Base-by-base conservation (phyloP, 345 rosid species). In the Arabis hirsuta region DNA sequence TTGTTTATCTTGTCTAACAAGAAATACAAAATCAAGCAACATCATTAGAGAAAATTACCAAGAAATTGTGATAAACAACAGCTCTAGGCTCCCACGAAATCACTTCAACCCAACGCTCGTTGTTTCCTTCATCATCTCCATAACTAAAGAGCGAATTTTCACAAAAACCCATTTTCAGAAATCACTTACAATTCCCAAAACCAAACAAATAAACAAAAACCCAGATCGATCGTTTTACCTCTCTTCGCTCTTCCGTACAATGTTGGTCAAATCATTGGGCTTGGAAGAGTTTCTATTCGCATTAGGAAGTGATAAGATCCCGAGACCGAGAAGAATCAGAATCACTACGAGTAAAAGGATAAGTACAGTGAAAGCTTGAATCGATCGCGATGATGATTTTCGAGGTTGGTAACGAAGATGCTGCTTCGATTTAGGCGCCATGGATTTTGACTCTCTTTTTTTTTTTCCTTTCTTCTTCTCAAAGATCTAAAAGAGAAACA, bases 1-100 rank as follows among this genome's bases (percentile, higher is more conserved):
- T 22, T 22, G 24, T 32, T 51, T 34, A 46, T 27, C 72, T 41
- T 42, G 61, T 9, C 46, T 42, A 4, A 66, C 72, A 57, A 65
- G 61, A 73, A 65, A 73, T 7, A 59, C 36, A 60, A 56, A 32
- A 63, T 47, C 46, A 62, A 56, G 20, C 13, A 39, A 56, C 60
- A 48, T 20, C 0, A 57, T 43, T 8, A 2, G 27, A 56, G 38
- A 32, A 48, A 67, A 73, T 82, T 44, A 96, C 97, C 94, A 96
- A 78, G 76, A 96, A 92, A 81, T 90, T 95, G 70, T 87, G 99
- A 71, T 90, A 92, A 54, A 95, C 68, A 72, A 82, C 83, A 65
- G 97, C 99, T 56, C 96, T 81, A 84, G 99, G 98, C 84, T 91
- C 98, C 97, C 98, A 95, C 0, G 97, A 95, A 79, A 95, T 86